Conservation (phyloP, 1,284 basidiomycete genomes). For the Cryptococcus sp. region DNA sequence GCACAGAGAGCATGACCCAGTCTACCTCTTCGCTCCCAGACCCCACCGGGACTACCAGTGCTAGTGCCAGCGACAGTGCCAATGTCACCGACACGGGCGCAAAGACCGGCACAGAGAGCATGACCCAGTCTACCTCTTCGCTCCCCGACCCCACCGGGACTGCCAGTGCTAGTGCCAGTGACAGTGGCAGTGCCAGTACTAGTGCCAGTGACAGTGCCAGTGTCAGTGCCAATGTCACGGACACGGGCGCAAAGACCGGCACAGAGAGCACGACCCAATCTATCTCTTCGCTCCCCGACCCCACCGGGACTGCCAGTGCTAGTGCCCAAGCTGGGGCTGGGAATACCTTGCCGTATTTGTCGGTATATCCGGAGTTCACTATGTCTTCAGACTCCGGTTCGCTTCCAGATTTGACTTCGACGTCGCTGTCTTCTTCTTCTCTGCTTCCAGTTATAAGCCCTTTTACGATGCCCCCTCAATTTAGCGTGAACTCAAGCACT, state of each 20-base stretch:
- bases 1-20: not conserved
- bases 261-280: not conserved
- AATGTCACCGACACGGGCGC: not conserved
- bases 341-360: not conserved
- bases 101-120: not conserved
- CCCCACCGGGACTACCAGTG: too few species aligned
- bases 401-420: not conserved
- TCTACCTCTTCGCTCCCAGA: too few species aligned
- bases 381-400: not conserved
- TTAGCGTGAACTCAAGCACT: not conserved
- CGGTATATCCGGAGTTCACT: not conserved
- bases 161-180: too few species aligned
- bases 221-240: not conserved
- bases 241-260: not conserved
- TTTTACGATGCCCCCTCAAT: not conserved
- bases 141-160: too few species aligned
- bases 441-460: conserved; percentile 1
- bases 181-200: too few species aligned
- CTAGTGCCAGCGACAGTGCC: too few species aligned
- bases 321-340: not conserved
- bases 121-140: not conserved
- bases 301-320: not conserved
- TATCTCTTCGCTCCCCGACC: not conserved
- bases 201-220: too few species aligned
- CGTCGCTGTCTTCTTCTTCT: conserved; percentile 4